Percentiles rank a stretch among this genome's conserved stretches.
phyloP scores from a whole-genome alignment of 2,329 filamentous ascomycete genomes.

The Penicillium expansum region DNA sequence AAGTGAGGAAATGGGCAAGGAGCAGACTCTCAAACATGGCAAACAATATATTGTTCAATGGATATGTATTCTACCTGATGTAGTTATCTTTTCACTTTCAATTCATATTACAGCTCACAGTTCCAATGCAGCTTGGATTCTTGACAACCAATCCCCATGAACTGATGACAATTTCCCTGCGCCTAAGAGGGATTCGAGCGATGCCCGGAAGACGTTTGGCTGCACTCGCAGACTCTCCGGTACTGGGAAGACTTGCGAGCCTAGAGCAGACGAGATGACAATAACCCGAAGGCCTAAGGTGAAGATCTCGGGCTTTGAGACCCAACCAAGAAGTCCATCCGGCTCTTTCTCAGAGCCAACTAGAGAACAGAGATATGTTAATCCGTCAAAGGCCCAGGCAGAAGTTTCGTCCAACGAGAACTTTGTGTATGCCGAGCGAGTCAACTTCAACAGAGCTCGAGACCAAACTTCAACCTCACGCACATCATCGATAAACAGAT shows the following conservation, averaged over 20 bases:
- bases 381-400: slow-evolving; percentile 35
- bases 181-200: slow-evolving; percentile 26
- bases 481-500: slow-evolving; percentile 84
- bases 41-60: neutral
- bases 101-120: neutral
- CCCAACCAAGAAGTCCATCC: slow-evolving; percentile 72
- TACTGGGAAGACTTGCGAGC: slow-evolving; percentile 21
- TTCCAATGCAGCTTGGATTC: slow-evolving; percentile 28
- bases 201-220: slow-evolving; percentile 17
- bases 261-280: slow-evolving; percentile 36
- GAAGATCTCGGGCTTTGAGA: slow-evolving; percentile 66
- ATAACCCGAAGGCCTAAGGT: slow-evolving; percentile 42
- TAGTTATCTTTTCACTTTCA: neutral
- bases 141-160: slow-evolving; percentile 34
- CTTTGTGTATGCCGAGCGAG: slow-evolving; percentile 23
- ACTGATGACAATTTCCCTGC: slow-evolving; percentile 25
- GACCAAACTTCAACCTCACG: slow-evolving; percentile 71
- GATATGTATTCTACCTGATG: neutral
- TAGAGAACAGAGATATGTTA: slow-evolving; percentile 26
- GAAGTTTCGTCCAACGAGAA: slow-evolving; percentile 22
- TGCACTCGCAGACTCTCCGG: slow-evolving; percentile 18
- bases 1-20: neutral
- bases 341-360: slow-evolving; percentile 29
- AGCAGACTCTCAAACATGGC: neutral
- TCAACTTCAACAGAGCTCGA: slow-evolving; percentile 44